Percentiles rank a stretch among this genome's conserved stretches.
Evolutionary conservation across 2,329 filamentous ascomycete genomes (phyloP).

Genomic region (Alternaria sp.): DNA sequence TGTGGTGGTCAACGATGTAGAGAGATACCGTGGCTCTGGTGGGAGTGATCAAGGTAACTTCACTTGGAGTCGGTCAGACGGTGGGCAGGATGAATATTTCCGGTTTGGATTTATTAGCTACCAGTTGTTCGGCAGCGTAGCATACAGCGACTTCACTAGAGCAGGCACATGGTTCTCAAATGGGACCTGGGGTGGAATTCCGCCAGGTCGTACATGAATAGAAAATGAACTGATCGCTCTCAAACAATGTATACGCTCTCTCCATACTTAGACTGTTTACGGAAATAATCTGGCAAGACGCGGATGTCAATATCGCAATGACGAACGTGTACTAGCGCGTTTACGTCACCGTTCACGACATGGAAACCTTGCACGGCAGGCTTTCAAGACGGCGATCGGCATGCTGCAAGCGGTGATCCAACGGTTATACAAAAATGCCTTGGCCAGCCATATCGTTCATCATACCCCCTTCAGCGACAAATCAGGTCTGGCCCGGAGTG

Average conservation of each 20-base stretch:
- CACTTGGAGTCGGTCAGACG: slow-evolving; percentile 64
- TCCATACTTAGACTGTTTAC: not conserved
- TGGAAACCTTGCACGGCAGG: slow-evolving; percentile 6
- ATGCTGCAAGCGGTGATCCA: not conserved
- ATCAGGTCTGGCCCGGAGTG: slow-evolving; percentile 1
- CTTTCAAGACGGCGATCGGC: not conserved
- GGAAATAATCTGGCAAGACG: not conserved
- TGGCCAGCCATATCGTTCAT: not conserved
- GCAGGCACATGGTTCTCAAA: slow-evolving; percentile 45
- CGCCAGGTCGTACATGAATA: slow-evolving; percentile 20
- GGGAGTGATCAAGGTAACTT: slow-evolving; percentile 65
- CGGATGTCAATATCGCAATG: not conserved
- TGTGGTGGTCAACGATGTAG: slow-evolving; percentile 85
- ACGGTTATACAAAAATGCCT: not conserved
- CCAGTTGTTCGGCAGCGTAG: slow-evolving; percentile 38
- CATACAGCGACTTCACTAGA: slow-evolving; percentile 47
- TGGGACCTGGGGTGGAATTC: slow-evolving; percentile 42
- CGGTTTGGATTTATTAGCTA: slow-evolving; percentile 48
- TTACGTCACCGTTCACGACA: slow-evolving; percentile 12
- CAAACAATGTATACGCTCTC: not conserved
- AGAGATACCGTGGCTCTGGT: slow-evolving; percentile 74
- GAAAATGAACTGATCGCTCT: not conserved
- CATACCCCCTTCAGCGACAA: not conserved
- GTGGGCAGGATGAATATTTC: slow-evolving; percentile 43
- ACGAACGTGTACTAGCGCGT: not conserved